phyloP scores from a whole-genome alignment of 106 monocot species.

The Alisma plantagoaquatica region DNA sequence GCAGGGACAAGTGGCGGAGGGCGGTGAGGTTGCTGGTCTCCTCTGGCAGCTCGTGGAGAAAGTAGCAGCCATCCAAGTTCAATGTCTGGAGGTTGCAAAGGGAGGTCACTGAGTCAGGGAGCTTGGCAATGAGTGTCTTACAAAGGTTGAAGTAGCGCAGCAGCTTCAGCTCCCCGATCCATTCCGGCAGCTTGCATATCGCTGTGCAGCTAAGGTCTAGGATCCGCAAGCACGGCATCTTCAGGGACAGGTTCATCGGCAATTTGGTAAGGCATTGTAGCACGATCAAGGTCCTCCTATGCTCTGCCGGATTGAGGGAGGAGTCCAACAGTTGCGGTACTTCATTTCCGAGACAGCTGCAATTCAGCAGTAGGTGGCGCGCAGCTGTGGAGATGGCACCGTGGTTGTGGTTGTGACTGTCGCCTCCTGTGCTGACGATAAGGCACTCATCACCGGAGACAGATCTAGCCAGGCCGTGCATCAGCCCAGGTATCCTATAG shows the following conservation, averaged over 20 bases:
- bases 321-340: neutral
- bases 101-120: neutral
- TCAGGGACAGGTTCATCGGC: neutral
- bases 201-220: neutral
- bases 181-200: neutral
- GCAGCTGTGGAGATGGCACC: too few relatives aligned
- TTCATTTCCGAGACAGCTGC: neutral
- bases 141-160: neutral
- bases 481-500: constrained; percentile 12
- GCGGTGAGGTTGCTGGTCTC: too few relatives aligned
- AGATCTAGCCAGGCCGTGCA: constrained; percentile 12
- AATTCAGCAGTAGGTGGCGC: neutral
- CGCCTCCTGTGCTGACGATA: neutral
- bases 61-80: neutral
- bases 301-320: neutral
- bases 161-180: neutral
- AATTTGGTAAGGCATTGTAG: too few relatives aligned
- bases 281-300: neutral
- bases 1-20: too few relatives aligned
- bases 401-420: neutral
- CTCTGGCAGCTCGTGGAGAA: neutral
- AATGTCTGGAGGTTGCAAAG: neutral
- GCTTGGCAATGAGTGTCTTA: neutral
- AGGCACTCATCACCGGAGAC: neutral
- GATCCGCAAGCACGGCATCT: neutral